Evolutionary conservation across 1,139 yeast species (phyloP), one percentile per base, ranked within the genome.

Genomic region (Sugiyamaella paludigena): DNA sequence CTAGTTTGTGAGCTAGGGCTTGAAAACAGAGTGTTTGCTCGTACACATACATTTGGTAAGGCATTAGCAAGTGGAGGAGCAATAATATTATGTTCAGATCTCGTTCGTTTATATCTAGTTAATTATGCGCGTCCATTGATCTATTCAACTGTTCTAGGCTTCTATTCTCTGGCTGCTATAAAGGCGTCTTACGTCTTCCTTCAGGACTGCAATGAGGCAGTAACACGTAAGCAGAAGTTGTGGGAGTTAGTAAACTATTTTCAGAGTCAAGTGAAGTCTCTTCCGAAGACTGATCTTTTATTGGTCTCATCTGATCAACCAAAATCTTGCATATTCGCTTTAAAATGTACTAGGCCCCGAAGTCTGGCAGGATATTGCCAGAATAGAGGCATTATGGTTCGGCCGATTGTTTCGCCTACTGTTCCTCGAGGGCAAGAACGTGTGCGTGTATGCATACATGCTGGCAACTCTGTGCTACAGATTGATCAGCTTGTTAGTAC

Each of bases 11-110:
- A 47, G 4, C 34, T 54, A 10, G 50, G 53, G 1, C 47, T 61
- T 26, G 61, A 62, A 39, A 30, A 48, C 7, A 50, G 52, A n/a
- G 46, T 60, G 6, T 50, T 58, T 32, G 51, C 55, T 9, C 55
- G 66, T 11, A 50, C 60, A 1, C 64, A 60, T 43, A 62, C 66
- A 1, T 62, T 62, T 46, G 66, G 66, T 2, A 62, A 62, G 46
- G 65, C 64, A 2, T 49, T 61, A n/a, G 51, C 57, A 13, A 53
- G 59, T 10, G 58, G 56, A 32, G 66, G 66, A 24, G 60, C 61
- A 2, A 52, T 58, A 11, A 54, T 59, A 2, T 40, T 62, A 2
- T 61, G 65, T 42, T 50, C 55, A 4, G 45, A 49, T 1, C 36
- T 49, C 3, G 46, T 58, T 5, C 45, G 58, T 11, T 39, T 49